phyloP scores from a whole-genome alignment of 1,284 basidiomycete species.

The Boletus smithii region DNA sequence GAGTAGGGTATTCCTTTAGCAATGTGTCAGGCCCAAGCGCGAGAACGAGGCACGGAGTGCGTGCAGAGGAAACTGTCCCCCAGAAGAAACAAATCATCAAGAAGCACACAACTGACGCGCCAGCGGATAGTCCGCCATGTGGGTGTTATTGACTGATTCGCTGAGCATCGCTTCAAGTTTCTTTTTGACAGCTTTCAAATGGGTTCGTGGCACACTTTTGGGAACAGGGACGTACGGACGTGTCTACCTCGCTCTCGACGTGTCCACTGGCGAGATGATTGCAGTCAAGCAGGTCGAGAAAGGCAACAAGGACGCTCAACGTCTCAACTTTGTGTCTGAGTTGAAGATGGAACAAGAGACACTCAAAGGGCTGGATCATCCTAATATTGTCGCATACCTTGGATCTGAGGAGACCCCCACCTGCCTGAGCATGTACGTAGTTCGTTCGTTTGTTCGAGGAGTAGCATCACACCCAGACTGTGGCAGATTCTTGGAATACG shows the following conservation, averaged over 20 bases:
- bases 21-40: no score
- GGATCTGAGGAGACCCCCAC: slow-evolving; percentile 61
- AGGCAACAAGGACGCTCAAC: neutral
- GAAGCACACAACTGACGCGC: no score
- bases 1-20: no score
- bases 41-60: no score
- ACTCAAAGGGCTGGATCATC: neutral
- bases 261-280: neutral
- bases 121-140: neutral
- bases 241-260: neutral
- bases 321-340: neutral
- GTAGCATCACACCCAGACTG: slow-evolving; percentile 2
- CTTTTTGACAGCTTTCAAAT: neutral
- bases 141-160: neutral
- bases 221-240: neutral
- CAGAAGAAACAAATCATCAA: no score
- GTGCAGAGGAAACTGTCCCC: no score
- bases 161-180: neutral
- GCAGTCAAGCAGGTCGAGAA: neutral
- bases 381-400: neutral
- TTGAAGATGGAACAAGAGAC: neutral
- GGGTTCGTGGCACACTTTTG: neutral
- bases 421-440: slow-evolving; percentile 83
- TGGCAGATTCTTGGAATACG: slow-evolving; percentile 90
- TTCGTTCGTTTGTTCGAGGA: neutral